Percentiles rank a stretch among this genome's conserved stretches.
phyloP scores from a whole-genome alignment of 257 asterid genomes.

The Solanum boliviense region DNA sequence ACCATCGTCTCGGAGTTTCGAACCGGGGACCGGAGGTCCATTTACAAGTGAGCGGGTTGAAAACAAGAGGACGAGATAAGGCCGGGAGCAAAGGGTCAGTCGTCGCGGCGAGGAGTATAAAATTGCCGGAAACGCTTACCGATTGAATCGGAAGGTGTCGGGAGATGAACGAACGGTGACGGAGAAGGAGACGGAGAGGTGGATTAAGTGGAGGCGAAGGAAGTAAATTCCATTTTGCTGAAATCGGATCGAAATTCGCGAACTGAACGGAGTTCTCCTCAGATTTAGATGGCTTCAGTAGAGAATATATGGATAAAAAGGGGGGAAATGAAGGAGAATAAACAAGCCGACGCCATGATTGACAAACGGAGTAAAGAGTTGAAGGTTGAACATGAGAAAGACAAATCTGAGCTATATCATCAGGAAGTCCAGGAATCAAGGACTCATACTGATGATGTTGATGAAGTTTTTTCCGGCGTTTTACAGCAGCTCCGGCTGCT shows the following conservation, averaged over 20 bases:
- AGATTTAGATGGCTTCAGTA: conserved; percentile 17
- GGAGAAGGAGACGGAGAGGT: conserved; percentile 34
- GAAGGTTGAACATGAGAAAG: conserved; percentile 50
- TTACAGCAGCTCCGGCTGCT: background rate
- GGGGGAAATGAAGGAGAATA: conserved; percentile 67
- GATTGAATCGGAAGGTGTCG: conserved; percentile 70
- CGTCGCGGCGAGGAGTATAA: conserved; percentile 66
- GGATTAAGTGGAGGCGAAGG: conserved; percentile 47
- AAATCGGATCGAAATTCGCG: conserved; percentile 63
- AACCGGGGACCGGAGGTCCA: conserved; percentile 66
- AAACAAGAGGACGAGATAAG: conserved; percentile 50
- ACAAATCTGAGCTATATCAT: conserved; percentile 54
- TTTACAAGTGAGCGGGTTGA: conserved; percentile 20
- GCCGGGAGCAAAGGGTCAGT: conserved; percentile 55
- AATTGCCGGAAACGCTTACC: conserved; percentile 36
- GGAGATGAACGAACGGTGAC: conserved; percentile 74
- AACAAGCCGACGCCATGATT: conserved; percentile 65
- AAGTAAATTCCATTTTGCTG: conserved; percentile 38
- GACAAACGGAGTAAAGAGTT: conserved; percentile 52
- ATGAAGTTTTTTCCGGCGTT: background rate
- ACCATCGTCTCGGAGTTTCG: conserved; percentile 67
- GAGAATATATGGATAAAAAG: conserved; percentile 52
- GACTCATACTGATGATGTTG: conserved; percentile 7
- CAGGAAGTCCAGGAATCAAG: conserved; percentile 64
- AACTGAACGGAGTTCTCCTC: conserved; percentile 11